Conservation (phyloP, 2,329 filamentous ascomycete genomes). For the Cladophialophora psammophila region DNA sequence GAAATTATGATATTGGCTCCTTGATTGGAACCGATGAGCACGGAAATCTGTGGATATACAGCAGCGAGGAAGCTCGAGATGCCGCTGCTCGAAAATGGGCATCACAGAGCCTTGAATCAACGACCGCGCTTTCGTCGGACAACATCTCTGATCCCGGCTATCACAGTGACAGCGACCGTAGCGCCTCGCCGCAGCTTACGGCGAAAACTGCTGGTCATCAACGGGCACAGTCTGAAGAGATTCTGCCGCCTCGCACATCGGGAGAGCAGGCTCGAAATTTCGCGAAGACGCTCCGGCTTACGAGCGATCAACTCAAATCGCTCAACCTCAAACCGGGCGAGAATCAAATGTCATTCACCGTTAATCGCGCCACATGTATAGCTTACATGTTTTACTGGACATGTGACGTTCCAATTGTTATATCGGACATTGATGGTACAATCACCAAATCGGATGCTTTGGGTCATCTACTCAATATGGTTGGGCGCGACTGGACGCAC, state of each 20-base stretch:
- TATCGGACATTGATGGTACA: constrained; percentile 97
- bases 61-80: constrained; percentile 94
- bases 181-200: constrained; percentile 69
- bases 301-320: constrained; percentile 91
- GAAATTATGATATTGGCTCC: constrained; percentile 94
- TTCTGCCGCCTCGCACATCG: constrained; percentile 56
- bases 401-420: constrained; percentile 89
- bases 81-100: constrained; percentile 74
- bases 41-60: constrained; percentile 99
- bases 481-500: constrained; percentile 98
- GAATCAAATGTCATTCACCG: constrained; percentile 94
- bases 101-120: constrained; percentile 60
- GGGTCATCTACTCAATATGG: constrained; percentile 94
- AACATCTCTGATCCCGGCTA: constrained; percentile 92
- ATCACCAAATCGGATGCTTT: constrained; percentile 97
- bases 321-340: constrained; percentile 82
- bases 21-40: constrained; percentile 94
- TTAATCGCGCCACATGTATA: constrained; percentile 90
- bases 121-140: constrained; percentile 68
- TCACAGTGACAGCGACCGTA: constrained; percentile 79
- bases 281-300: constrained; percentile 93
- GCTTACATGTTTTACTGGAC: constrained; percentile 95
- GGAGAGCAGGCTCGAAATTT: constrained; percentile 84
- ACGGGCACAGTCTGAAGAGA: constrained; percentile 69
- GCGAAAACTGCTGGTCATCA: constrained; percentile 55